Conservation (phyloP, 441 rosid genomes). For the Adansonia rubrostipa region DNA sequence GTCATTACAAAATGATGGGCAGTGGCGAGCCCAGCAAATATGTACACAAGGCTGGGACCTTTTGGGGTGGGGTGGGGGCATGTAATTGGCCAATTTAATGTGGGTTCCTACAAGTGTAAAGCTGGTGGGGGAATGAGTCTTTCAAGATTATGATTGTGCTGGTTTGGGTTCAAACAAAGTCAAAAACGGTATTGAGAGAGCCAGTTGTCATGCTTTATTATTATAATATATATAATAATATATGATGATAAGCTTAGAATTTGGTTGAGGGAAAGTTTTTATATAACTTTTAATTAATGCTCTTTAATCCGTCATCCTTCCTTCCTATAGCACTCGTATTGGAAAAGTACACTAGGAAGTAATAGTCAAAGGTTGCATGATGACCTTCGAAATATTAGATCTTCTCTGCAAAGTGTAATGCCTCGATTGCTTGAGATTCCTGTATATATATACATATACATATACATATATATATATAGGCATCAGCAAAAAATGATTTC, state of each 20-base stretch:
- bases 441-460: no score
- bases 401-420: neutral
- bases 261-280: neutral
- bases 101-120: slow-evolving; percentile 26
- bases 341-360: neutral
- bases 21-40: neutral
- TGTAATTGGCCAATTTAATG: slow-evolving; percentile 9
- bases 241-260: slow-evolving; percentile 3
- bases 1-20: slow-evolving; percentile 16
- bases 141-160: slow-evolving; percentile 29
- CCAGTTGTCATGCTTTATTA: slow-evolving; percentile 31
- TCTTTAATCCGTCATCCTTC: neutral
- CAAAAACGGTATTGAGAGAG: slow-evolving; percentile 28
- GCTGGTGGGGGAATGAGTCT: slow-evolving; percentile 30
- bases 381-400: neutral
- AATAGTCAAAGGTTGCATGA: neutral
- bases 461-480: neutral
- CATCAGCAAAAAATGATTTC: neutral
- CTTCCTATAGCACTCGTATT: neutral
- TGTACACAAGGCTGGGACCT: neutral
- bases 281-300: no score
- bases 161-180: slow-evolving; percentile 27
- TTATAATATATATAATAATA: neutral
- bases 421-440: neutral
- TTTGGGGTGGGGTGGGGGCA: no score